Conservation (phyloP, 2,329 filamentous ascomycete species). For the Beauveria varroae region DNA sequence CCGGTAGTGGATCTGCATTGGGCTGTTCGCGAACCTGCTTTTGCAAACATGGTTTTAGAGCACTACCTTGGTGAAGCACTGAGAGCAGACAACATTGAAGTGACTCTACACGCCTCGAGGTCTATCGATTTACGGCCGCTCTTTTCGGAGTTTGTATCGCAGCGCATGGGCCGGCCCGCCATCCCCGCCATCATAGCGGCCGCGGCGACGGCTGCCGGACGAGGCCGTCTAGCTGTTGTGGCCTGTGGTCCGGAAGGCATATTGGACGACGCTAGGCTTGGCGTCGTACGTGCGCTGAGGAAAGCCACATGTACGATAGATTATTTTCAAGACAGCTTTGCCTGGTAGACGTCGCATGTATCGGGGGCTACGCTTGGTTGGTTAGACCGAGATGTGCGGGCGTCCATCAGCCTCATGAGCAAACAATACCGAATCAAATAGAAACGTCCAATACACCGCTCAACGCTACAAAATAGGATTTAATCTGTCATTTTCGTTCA, state of each 20-base stretch:
- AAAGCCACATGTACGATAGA: conserved; percentile 23
- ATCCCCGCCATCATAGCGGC: conserved; percentile 24
- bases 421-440: background rate
- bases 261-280: conserved; percentile 34
- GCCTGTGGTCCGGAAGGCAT: conserved; percentile 37
- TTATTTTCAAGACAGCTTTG: conserved; percentile 37
- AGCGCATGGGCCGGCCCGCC: conserved; percentile 25
- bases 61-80: conserved; percentile 25
- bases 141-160: conserved; percentile 14
- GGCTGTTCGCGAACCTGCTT: conserved; percentile 29
- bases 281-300: conserved; percentile 24
- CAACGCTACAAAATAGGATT: background rate
- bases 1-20: conserved; percentile 27
- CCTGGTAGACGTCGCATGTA: conserved; percentile 25
- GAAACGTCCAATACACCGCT: background rate
- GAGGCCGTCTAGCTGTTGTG: conserved; percentile 29
- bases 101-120: conserved; percentile 31
- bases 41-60: conserved; percentile 27
- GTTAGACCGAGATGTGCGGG: background rate
- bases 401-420: background rate
- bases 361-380: background rate
- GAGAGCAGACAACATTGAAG: conserved; percentile 21
- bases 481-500: too few relatives aligned
- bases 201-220: conserved; percentile 13
- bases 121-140: conserved; percentile 6